Evolutionary conservation across 179 eudicot species (phyloP).

Genomic region (Carnegiea gigantea): DNA sequence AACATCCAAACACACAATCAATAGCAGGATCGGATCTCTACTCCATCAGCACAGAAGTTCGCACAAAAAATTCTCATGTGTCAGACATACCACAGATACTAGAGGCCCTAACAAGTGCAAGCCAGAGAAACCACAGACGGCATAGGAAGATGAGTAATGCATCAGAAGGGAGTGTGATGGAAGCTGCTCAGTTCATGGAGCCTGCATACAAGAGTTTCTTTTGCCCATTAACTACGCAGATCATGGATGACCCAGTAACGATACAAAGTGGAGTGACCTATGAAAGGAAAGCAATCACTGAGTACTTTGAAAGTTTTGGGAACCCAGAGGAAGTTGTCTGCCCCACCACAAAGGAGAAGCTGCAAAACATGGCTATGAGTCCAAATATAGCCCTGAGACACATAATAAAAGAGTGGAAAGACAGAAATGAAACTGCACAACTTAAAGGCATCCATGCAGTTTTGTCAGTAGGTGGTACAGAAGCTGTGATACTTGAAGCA

Average conservation of each 20-base stretch:
- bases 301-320: conserved; percentile 45
- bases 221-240: conserved; percentile 67
- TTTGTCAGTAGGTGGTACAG: conserved; percentile 55
- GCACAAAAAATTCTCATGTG: conserved; percentile 38
- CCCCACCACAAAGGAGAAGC: conserved; percentile 57
- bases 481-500: conserved; percentile 60
- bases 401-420: conserved; percentile 75
- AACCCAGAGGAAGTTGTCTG: conserved; percentile 45
- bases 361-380: conserved; percentile 43
- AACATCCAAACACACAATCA: conserved; percentile 9
- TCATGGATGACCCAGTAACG: conserved; percentile 89
- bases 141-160: conserved; percentile 25
- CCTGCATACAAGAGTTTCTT: conserved; percentile 66
- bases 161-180: conserved; percentile 33
- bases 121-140: conserved; percentile 27
- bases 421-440: conserved; percentile 64
- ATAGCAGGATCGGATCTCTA: conserved; percentile 59
- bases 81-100: conserved; percentile 30
- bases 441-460: conserved; percentile 60
- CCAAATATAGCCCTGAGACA: conserved; percentile 62
- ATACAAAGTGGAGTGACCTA: conserved; percentile 71
- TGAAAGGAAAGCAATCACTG: conserved; percentile 59
- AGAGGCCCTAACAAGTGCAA: conserved; percentile 40
- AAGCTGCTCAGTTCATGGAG: conserved; percentile 53
- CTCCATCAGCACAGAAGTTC: conserved; percentile 38